Conservation (phyloP, 164 flowering plant species). For the Macadamia tetraphylla region DNA sequence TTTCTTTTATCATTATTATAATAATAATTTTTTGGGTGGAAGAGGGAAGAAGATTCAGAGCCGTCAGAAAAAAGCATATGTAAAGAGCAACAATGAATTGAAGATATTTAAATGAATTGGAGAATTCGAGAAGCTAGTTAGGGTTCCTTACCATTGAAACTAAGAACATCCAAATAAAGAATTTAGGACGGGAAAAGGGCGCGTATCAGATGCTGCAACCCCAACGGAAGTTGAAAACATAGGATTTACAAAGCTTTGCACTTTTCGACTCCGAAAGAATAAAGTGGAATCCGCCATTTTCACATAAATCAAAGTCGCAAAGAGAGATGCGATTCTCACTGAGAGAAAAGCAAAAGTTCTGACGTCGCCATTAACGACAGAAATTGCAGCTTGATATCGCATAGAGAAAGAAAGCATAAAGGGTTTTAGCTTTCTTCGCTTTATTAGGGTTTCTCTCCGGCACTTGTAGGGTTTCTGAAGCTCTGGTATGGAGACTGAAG, state of each 20-base stretch:
- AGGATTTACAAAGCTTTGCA: too few species aligned
- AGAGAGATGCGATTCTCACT: neutral
- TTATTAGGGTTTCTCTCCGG: neutral
- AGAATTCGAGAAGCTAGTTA: neutral
- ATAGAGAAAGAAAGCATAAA: neutral
- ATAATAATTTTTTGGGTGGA: too few species aligned
- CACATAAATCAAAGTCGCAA: neutral
- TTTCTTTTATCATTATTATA: too few species aligned
- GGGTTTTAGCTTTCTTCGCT: too few species aligned
- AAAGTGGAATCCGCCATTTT: too few species aligned
- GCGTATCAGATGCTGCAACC: neutral
- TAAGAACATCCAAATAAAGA: too few species aligned
- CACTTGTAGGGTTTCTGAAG: neutral
- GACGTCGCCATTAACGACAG: neutral
- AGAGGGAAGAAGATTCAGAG: too few species aligned
- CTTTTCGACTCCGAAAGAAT: neutral
- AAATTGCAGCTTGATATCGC: neutral
- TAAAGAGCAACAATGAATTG: too few species aligned
- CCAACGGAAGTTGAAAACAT: too few species aligned
- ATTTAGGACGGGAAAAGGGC: neutral
- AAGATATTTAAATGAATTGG: too few species aligned
- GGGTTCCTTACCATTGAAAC: conserved; percentile 5
- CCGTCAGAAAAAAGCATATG: too few species aligned
- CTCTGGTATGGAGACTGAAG: neutral
- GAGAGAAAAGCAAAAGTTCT: neutral